phyloP scores from a whole-genome alignment of 1,284 basidiomycete species.

The Agaricales sp. region DNA sequence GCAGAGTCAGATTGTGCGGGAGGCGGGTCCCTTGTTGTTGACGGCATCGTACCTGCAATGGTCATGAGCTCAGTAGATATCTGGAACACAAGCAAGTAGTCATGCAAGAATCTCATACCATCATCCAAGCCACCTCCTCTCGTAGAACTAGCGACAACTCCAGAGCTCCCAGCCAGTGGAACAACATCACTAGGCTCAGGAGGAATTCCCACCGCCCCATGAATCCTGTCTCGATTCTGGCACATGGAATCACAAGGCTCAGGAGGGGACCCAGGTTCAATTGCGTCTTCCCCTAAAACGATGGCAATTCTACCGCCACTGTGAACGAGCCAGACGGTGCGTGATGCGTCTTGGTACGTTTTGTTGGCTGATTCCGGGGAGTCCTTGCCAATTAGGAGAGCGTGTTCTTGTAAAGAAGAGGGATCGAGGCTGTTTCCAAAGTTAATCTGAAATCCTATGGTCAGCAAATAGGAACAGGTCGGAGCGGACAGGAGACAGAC shows the following conservation, averaged over 20 bases:
- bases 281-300: conserved; percentile 6
- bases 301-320: conserved; percentile 1
- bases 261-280: neutral
- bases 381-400: conserved; percentile 3
- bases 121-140: too few species aligned
- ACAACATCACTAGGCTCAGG: neutral
- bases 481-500: neutral
- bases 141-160: too few species aligned
- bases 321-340: conserved; percentile 2
- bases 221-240: conserved; percentile 4
- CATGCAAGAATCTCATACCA: too few species aligned
- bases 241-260: neutral
- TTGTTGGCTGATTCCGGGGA: conserved; percentile 3
- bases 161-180: too few species aligned
- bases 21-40: too few species aligned
- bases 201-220: conserved; percentile 1
- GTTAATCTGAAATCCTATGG: conserved; percentile 3
- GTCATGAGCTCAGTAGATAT: too few species aligned
- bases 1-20: too few species aligned
- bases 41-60: too few species aligned
- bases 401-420: neutral
- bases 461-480: neutral
- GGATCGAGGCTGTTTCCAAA: conserved; percentile 4
- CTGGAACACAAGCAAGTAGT: too few species aligned
- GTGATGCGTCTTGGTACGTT: conserved; percentile 4